Evolutionary conservation across 2,329 filamentous ascomycete genomes (phyloP).

Genomic region (Alternaria brassicae): DNA sequence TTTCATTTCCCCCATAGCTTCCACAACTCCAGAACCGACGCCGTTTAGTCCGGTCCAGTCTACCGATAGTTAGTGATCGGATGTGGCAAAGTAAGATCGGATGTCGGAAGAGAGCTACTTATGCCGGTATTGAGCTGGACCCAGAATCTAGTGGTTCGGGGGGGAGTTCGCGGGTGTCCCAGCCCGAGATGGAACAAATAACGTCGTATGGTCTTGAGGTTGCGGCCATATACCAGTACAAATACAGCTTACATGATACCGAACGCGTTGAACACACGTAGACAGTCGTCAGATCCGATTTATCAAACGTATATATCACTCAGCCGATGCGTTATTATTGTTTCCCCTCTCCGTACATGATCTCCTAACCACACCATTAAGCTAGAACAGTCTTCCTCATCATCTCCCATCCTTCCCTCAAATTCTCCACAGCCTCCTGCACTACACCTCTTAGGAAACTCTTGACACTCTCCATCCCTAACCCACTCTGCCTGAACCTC

Average conservation of each 20-base stretch:
- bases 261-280: not conserved
- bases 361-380: not conserved
- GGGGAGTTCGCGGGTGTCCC: not conserved
- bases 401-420: conserved; percentile 9
- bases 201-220: not conserved
- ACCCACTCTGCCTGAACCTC: conserved; percentile 32
- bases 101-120: not conserved
- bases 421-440: conserved; percentile 16
- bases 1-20: no score
- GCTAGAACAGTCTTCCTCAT: conserved; percentile 7
- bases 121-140: not conserved
- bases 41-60: not conserved
- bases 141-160: not conserved
- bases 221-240: no score
- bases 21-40: not conserved
- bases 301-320: not conserved
- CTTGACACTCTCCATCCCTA: conserved; percentile 32
- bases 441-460: conserved; percentile 15
- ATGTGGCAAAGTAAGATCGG: not conserved
- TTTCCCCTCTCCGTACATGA: not conserved
- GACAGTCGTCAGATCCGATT: not conserved
- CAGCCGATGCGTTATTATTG: not conserved
- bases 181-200: not conserved
- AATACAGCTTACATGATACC: not conserved
- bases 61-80: not conserved